A percentile compares a stretch with the other conserved stretches of the same genome.
Conservation (phyloP, 2,329 filamentous ascomycete genomes). For the Coniochaeta pulveracea region DNA sequence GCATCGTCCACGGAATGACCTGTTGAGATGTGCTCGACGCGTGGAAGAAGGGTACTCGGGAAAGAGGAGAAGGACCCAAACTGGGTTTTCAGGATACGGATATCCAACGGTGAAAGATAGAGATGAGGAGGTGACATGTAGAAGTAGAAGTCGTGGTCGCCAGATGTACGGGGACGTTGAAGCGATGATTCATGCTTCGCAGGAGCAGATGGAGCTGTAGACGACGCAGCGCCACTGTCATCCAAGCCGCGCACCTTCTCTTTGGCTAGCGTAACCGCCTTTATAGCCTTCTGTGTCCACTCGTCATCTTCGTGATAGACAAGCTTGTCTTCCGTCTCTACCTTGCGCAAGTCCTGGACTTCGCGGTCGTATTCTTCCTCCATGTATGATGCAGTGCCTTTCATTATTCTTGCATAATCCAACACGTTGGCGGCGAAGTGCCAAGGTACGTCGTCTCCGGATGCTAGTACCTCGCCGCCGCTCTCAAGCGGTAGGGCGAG, state of each 20-base stretch:
- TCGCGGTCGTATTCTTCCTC: constrained; percentile 67
- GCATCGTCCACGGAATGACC: constrained; percentile 82
- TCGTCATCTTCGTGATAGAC: constrained; percentile 88
- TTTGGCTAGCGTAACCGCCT: constrained; percentile 61
- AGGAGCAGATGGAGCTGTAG: constrained; percentile 5
- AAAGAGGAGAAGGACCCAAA: constrained; percentile 77
- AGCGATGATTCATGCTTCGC: no score
- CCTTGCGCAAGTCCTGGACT: constrained; percentile 58
- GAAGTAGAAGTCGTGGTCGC: constrained; percentile 60
- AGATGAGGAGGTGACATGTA: constrained; percentile 82
- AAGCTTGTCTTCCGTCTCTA: constrained; percentile 81
- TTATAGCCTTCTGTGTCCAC: constrained; percentile 79
- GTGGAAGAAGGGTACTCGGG: constrained; percentile 74
- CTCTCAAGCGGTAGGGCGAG: constrained; percentile 80
- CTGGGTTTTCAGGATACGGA: constrained; percentile 80
- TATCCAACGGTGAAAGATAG: constrained; percentile 83
- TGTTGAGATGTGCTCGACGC: constrained; percentile 80
- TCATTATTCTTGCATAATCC: constrained; percentile 94
- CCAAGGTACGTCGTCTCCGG: constrained; percentile 78
- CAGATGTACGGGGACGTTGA: constrained; percentile 6
- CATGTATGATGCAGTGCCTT: constrained; percentile 86
- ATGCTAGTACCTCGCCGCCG: constrained; percentile 53
- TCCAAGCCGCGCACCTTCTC: constrained; percentile 51
- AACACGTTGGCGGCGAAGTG: constrained; percentile 87
- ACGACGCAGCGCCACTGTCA: constrained; percentile 9